Conservation (phyloP, 768 basidiomycete species). For the Saitozyma podzolica region DNA sequence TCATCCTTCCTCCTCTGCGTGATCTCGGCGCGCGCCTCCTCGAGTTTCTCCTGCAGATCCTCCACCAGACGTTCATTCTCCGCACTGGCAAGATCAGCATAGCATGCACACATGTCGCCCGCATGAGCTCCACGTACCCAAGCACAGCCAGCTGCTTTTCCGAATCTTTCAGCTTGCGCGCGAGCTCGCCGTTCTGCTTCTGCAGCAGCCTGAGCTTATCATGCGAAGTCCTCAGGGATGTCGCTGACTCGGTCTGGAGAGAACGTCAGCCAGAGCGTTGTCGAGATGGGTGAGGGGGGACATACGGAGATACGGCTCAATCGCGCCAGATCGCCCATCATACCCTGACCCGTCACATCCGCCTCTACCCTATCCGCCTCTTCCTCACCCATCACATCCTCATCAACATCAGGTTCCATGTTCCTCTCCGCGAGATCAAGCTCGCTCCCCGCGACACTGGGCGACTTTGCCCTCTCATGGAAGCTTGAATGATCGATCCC, state of each 20-base stretch:
- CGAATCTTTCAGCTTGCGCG: conserved; percentile 70
- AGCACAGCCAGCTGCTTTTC: conserved; percentile 65
- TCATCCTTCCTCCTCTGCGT: conserved; percentile 82
- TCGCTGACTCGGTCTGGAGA: conserved; percentile 58
- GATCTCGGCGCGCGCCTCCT: conserved; percentile 75
- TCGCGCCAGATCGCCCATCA: conserved; percentile 26
- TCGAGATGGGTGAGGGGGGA: neutral
- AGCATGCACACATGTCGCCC: neutral
- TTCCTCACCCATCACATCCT: conserved; percentile 13
- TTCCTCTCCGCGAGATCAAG: conserved; percentile 16
- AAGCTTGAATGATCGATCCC: conserved; percentile 38
- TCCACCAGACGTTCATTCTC: conserved; percentile 80
- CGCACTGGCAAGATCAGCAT: conserved; percentile 24
- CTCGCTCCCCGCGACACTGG: conserved; percentile 13
- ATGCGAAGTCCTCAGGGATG: conserved; percentile 66
- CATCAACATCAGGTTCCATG: conserved; percentile 12
- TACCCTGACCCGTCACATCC: neutral
- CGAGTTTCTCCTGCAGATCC: conserved; percentile 72
- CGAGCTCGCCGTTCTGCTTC: conserved; percentile 72
- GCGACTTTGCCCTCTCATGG: conserved; percentile 36
- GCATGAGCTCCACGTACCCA: conserved; percentile 26
- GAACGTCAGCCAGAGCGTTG: conserved; percentile 6
- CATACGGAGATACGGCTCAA: conserved; percentile 37
- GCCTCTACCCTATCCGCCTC: conserved; percentile 27
- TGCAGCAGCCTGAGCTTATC: conserved; percentile 73